phyloP scores from a whole-genome alignment of 208 protist species.

The Leishmania lainsoni region DNA sequence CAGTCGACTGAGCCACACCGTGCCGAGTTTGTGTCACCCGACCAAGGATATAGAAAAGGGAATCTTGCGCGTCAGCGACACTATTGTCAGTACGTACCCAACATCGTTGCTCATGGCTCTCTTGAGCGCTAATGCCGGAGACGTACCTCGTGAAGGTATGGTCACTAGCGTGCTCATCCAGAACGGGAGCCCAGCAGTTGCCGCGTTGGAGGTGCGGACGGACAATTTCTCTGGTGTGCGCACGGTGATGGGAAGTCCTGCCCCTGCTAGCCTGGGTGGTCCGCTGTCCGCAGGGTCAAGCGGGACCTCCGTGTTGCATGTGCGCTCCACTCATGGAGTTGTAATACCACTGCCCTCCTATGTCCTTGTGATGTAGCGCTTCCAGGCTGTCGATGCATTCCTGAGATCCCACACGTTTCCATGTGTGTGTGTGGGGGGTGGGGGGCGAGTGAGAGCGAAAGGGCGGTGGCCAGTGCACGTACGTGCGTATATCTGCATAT shows the following conservation, averaged over 20 bases:
- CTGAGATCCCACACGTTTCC: not conserved
- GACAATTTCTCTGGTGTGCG: not conserved
- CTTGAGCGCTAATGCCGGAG: not conserved
- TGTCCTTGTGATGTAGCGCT: slow-evolving; percentile 21
- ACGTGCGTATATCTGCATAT: not conserved
- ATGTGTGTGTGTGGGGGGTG: not conserved
- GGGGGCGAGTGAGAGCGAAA: not conserved
- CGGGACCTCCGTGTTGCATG: slow-evolving; percentile 20
- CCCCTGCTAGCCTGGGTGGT: not conserved
- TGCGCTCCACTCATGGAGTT: slow-evolving; percentile 19
- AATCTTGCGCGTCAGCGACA: slow-evolving; percentile 5
- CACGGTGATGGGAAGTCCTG: not conserved
- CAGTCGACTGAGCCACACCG: slow-evolving; percentile 17
- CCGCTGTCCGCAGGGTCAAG: slow-evolving; percentile 2
- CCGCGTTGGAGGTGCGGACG: slow-evolving; percentile 17
- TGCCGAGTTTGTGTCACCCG: slow-evolving; percentile 6
- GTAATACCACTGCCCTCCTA: slow-evolving; percentile 26
- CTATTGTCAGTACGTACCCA: slow-evolving; percentile 14
- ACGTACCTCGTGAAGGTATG: not conserved
- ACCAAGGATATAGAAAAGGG: slow-evolving; percentile 12
- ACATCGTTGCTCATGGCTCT: slow-evolving; percentile 24
- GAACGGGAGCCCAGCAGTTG: slow-evolving; percentile 4
- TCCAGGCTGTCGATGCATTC: not conserved
- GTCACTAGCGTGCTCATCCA: slow-evolving; percentile 25
- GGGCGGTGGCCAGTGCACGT: not conserved